Percentiles rank a stretch among this genome's conserved stretches.
Conservation (phyloP, 306 rosid species). For the Vigna mungo region DNA sequence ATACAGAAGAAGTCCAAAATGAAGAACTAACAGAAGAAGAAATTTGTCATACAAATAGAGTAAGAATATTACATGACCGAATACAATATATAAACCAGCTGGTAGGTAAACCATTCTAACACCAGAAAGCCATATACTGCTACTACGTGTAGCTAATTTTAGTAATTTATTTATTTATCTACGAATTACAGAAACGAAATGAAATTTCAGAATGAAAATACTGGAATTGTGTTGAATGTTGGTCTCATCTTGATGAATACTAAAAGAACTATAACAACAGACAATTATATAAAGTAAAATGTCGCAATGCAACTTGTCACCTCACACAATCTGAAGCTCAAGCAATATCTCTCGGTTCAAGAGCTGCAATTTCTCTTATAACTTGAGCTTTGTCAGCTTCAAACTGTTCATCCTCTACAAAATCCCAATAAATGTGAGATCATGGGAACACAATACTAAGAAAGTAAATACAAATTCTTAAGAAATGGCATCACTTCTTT, state of each 20-base stretch:
- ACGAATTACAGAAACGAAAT: constrained; percentile 47
- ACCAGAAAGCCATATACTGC: constrained; percentile 31
- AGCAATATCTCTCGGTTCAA: constrained; percentile 62
- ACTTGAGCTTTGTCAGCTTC: constrained; percentile 97
- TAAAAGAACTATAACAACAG: constrained; percentile 37
- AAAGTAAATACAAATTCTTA: constrained; percentile 21
- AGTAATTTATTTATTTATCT: constrained; percentile 64
- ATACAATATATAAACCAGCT: constrained; percentile 14
- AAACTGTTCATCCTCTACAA: constrained; percentile 86
- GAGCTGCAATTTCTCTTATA: constrained; percentile 82
- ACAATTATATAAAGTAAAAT: constrained; percentile 37
- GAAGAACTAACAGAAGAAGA: neutral
- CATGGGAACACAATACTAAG: constrained; percentile 20
- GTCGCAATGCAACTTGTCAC: constrained; percentile 23
- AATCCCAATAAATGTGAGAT: constrained; percentile 35
- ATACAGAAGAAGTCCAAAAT: neutral
- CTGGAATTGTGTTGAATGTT: constrained; percentile 12
- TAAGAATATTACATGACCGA: constrained; percentile 19
- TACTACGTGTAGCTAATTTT: constrained; percentile 39
- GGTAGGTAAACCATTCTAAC: constrained; percentile 17
- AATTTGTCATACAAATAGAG: constrained; percentile 15
- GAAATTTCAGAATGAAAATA: constrained; percentile 38
- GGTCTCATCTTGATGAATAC: constrained; percentile 36
- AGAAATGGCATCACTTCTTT: constrained; percentile 3
- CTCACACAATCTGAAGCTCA: constrained; percentile 36